These are phyloP conservation scores for Starmera stellimalicola DNA, from an alignment of 1,139 yeast species.

Conservation along the genomic window DNA sequence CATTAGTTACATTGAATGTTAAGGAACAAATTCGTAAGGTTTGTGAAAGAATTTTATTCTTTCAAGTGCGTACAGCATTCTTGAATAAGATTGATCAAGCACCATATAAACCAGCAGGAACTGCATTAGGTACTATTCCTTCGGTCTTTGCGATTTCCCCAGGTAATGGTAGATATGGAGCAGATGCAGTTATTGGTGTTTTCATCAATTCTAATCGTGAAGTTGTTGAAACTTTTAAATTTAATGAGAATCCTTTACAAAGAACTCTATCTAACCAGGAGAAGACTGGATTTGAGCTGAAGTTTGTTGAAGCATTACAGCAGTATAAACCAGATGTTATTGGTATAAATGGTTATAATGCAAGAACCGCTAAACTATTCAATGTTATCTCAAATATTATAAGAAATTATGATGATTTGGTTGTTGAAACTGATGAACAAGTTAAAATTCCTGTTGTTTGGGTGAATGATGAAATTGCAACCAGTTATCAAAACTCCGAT, in stretches of 20 bases:
- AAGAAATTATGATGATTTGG: slow-evolving; percentile 30
- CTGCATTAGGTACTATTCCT: slow-evolving; percentile 73
- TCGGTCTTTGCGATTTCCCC: slow-evolving; percentile 74
- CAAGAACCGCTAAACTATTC: slow-evolving; percentile 54
- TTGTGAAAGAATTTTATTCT: slow-evolving; percentile 64
- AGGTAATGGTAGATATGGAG: slow-evolving; percentile 74
- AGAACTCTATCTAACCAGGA: slow-evolving; percentile 30
- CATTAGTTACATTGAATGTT: slow-evolving; percentile 63
- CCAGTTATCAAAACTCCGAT: slow-evolving; percentile 73
- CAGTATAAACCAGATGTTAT: slow-evolving; percentile 73
- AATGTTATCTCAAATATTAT: slow-evolving; percentile 52
- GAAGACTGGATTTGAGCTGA: slow-evolving; percentile 38
- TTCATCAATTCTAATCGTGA: slow-evolving; percentile 75
- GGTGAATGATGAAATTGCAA: slow-evolving; percentile 91
- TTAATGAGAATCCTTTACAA: slow-evolving; percentile 56
- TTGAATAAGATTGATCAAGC: slow-evolving; percentile 79
- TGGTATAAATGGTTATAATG: slow-evolving; percentile 83
- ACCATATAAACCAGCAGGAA: slow-evolving; percentile 77
- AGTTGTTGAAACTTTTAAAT: slow-evolving; percentile 66
- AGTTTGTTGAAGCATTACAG: slow-evolving; percentile 45
- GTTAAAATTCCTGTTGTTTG: slow-evolving; percentile 44
- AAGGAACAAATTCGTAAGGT: slow-evolving; percentile 76
- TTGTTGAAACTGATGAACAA: slow-evolving; percentile 41
- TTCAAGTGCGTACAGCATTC: slow-evolving; percentile 61
- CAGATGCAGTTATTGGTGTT: slow-evolving; percentile 82